A percentile compares a stretch with the other conserved stretches of the same genome.
Conservation (phyloP, 257 asterid species). For the Nicotiana noctiflora region DNA sequence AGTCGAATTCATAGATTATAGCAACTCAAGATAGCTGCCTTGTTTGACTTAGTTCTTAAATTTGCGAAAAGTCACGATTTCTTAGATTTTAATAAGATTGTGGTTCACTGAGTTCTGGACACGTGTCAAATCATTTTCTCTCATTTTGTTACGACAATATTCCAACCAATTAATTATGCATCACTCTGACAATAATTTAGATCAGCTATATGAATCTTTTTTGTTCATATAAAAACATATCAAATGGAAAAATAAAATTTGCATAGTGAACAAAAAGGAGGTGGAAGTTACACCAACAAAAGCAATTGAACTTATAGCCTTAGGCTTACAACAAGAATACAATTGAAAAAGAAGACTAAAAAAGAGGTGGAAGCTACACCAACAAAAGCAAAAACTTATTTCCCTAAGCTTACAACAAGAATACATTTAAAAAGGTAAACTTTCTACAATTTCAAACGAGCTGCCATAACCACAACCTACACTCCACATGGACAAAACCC, state of each 20-base stretch:
- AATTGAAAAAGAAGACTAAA: slow-evolving; percentile 6
- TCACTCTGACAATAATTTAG: neutral
- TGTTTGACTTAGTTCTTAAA: neutral
- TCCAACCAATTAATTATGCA: neutral
- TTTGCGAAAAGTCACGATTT: neutral
- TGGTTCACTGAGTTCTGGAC: neutral
- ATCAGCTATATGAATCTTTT: neutral
- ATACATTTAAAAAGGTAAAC: slow-evolving; percentile 10
- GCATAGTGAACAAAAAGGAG: neutral
- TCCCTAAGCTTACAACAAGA: neutral
- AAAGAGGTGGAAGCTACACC: neutral
- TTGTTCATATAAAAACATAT: neutral
- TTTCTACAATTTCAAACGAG: slow-evolving; percentile 11
- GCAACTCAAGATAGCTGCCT: neutral
- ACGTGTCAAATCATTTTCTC: neutral
- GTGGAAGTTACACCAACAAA: neutral
- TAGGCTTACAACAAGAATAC: slow-evolving; percentile 5
- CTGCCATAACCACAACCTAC: slow-evolving; percentile 28
- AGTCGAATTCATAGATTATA: neutral
- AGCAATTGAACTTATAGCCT: neutral
- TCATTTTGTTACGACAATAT: neutral
- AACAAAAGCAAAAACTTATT: slow-evolving; percentile 7
- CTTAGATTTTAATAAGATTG: neutral
- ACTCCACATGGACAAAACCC: slow-evolving; percentile 24
- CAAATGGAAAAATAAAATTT: neutral